Conservation (phyloP, 2,329 filamentous ascomycete genomes). For the Bipolaris gigantea region DNA sequence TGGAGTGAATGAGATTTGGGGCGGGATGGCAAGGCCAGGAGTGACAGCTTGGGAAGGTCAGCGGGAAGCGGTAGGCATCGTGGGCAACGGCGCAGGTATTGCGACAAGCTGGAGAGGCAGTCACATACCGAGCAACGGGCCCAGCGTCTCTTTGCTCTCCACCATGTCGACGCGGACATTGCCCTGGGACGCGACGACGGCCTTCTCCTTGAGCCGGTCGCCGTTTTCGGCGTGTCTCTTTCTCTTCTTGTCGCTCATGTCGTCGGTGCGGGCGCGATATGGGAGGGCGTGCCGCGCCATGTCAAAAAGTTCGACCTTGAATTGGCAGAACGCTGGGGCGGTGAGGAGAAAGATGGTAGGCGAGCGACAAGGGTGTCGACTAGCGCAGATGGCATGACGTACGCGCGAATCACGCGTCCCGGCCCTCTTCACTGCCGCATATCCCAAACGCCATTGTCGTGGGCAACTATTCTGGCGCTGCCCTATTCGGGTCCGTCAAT, state of each 20-base stretch:
- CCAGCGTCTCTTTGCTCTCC: conserved; percentile 51
- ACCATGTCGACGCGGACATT: conserved; percentile 51
- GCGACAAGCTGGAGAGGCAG: background rate
- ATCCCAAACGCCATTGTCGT: conserved; percentile 2
- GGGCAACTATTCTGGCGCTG: background rate
- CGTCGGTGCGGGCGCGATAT: conserved; percentile 16
- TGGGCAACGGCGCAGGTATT: background rate
- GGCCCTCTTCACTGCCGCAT: background rate
- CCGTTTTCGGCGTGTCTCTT: conserved; percentile 39
- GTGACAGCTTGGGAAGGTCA: conserved; percentile 39
- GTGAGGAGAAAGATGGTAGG: conserved; percentile 12
- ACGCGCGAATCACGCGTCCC: conserved; percentile 19
- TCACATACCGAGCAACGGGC: conserved; percentile 54
- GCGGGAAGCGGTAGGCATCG: fast-evolving
- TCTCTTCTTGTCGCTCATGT: conserved; percentile 45
- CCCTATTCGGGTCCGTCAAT: background rate
- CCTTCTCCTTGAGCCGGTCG: conserved; percentile 49
- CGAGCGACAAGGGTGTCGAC: conserved; percentile 7
- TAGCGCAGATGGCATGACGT: conserved; percentile 16
- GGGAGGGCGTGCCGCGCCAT: conserved; percentile 13
- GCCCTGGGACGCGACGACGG: conserved; percentile 45
- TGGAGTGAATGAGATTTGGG: conserved; percentile 51
- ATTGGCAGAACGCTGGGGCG: conserved; percentile 24
- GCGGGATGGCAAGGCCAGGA: conserved; percentile 48
- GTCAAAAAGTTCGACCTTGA: conserved; percentile 33